phyloP scores from a whole-genome alignment of 2,329 filamentous ascomycete genomes.

The Colletotrichum orbiculare region DNA sequence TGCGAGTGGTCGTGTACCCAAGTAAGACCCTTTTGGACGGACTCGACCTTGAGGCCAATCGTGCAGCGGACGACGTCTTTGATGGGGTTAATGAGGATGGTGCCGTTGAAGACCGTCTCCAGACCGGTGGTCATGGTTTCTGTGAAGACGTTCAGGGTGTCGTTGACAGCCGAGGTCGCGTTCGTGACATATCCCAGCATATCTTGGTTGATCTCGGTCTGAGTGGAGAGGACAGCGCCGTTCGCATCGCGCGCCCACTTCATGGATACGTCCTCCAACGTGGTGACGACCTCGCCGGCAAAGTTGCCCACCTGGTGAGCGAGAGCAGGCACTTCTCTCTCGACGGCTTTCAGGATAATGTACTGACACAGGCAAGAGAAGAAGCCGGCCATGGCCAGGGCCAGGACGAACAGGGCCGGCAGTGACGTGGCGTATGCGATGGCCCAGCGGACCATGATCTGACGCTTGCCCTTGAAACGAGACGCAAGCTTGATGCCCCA shows the following conservation, averaged over 20 bases:
- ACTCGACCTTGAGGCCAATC: slow-evolving; percentile 86
- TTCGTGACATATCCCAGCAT: slow-evolving; percentile 89
- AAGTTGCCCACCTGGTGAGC: slow-evolving; percentile 81
- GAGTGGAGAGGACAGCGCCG: slow-evolving; percentile 75
- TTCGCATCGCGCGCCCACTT: slow-evolving; percentile 85
- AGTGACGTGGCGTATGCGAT: slow-evolving; percentile 88
- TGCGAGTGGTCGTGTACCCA: slow-evolving; percentile 93
- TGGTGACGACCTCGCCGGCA: slow-evolving; percentile 79
- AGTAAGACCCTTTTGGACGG: slow-evolving; percentile 87
- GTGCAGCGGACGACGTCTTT: slow-evolving; percentile 85
- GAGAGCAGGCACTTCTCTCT: slow-evolving; percentile 81
- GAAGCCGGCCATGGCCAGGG: slow-evolving; percentile 83
- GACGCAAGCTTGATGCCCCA: slow-evolving; percentile 77
- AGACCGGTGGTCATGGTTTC: slow-evolving; percentile 80
- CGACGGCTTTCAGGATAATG: slow-evolving; percentile 77
- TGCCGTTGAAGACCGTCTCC: slow-evolving; percentile 83
- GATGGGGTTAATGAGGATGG: slow-evolving; percentile 82
- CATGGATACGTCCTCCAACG: slow-evolving; percentile 77
- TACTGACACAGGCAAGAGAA: slow-evolving; percentile 86
- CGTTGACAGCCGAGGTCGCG: slow-evolving; percentile 83
- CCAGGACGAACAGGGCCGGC: slow-evolving; percentile 86
- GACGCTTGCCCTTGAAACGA: slow-evolving; percentile 72
- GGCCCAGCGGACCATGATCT: slow-evolving; percentile 83
- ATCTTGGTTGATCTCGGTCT: slow-evolving; percentile 82
- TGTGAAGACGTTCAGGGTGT: slow-evolving; percentile 86